Evolutionary conservation across 371 early-diverging fungal genomes (phyloP), one percentile per base, ranked within the genome.

Genomic region (Capniomyces stellatus): DNA sequence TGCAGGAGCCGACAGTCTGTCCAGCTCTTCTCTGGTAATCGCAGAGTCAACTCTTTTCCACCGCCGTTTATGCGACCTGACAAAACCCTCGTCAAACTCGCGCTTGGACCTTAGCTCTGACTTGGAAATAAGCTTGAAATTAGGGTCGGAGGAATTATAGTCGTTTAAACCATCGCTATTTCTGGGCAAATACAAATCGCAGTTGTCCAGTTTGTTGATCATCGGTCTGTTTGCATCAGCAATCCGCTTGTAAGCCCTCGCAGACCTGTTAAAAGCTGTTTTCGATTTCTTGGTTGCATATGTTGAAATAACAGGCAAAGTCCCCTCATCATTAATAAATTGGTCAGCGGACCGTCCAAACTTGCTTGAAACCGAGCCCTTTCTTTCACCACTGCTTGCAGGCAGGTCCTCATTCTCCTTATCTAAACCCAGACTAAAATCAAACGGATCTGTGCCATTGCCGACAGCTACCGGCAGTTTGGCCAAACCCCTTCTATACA

Each of bases 401-500:
- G 46, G 46, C 24, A 19, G n/a, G 12, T 60, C 59, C 41, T 49
- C 56, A 55, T 52, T 41, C 44, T 52, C 58, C 35, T 52, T 61
- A 29, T 51, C 61, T 35, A 47, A 40, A 29, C 46, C 58, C 21
- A 53, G 56, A 29, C 64, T 60, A 47, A 61, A 60, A 27, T 57
- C 63, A 19, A 66, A 60, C 10, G 66, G 40, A 40, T 40, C 27
- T 44, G 8, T n/a, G 8, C 12, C n/a, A 4, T 44, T 44, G 46
- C n/a, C n/a, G n/a, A n/a, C n/a, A n/a, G n/a, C n/a, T n/a, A 15
- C 10, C 35, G 35, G 35, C 10, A 35, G 35, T 10, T 35, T 6
- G 6, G 46, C 66, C 12, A 44, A 43, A 47, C 67, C 67, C 47
- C 58, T 43, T 47, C 62, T 67, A 57, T 67, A 56, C 41, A 67